Conservation (phyloP, 495 filamentous ascomycete genomes). For the Paragyromitra xinjiangensis region DNA sequence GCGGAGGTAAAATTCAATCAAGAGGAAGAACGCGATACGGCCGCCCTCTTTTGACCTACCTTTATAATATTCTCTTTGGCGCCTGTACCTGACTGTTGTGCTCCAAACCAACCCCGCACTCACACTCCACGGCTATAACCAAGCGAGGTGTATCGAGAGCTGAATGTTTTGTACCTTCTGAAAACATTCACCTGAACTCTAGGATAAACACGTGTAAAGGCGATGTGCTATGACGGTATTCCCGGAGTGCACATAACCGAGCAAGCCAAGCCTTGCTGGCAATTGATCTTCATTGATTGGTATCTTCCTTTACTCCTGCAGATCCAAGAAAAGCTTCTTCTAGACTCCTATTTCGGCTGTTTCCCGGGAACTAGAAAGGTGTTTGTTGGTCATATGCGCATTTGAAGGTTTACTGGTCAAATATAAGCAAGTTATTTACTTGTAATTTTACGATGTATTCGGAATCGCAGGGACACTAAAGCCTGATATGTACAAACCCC, state of each 20-base stretch:
- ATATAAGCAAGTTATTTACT: too few species aligned
- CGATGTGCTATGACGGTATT: not conserved
- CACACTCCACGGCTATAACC: not conserved
- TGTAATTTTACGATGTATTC: too few species aligned
- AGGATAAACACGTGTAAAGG: not conserved
- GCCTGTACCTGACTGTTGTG: not conserved
- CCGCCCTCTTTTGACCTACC: not conserved
- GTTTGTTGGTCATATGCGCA: too few species aligned
- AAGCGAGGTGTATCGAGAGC: not conserved
- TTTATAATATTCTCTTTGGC: not conserved
- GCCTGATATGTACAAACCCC: too few species aligned
- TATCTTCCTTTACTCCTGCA: not conserved
- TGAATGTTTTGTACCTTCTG: not conserved
- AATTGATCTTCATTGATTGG: slow-evolving; percentile 1
- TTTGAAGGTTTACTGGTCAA: too few species aligned
- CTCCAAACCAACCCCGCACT: slow-evolving; percentile 1
- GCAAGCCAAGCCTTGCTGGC: not conserved
- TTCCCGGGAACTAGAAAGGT: too few species aligned
- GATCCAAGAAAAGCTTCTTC: too few species aligned
- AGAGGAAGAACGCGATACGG: not conserved
- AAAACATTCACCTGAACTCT: not conserved
- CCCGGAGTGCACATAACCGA: not conserved
- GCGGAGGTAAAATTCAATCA: not conserved
- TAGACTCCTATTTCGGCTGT: too few species aligned
- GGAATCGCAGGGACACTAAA: too few species aligned